Percentiles rank a stretch among this genome's conserved stretches.
These are phyloP conservation scores for Coniella lustricola DNA, from an alignment of 2,329 filamentous ascomycete species.

Conservation along the genomic window DNA sequence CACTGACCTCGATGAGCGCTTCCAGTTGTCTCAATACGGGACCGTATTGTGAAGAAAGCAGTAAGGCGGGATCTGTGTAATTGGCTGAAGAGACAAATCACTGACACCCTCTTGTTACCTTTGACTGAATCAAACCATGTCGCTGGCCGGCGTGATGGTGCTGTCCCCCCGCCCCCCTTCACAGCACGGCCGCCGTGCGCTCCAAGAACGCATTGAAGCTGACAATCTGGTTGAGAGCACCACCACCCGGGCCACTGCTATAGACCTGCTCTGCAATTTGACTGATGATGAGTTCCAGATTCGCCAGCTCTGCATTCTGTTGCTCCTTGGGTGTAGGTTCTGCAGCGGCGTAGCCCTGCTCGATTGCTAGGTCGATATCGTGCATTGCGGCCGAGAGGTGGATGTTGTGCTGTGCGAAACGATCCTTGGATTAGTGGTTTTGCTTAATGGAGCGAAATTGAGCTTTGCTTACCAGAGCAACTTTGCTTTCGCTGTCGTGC, in stretches of 20 bases:
- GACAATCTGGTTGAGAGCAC: slow-evolving; percentile 46
- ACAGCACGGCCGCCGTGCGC: slow-evolving; percentile 50
- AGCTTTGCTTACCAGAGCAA: slow-evolving; percentile 39
- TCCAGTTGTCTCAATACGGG: too few relatives aligned
- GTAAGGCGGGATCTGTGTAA: too few relatives aligned
- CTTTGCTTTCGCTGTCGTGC: slow-evolving; percentile 48
- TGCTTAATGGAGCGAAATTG: too few relatives aligned
- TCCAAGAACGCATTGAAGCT: slow-evolving; percentile 60
- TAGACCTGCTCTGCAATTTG: slow-evolving; percentile 48
- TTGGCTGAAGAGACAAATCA: too few relatives aligned
- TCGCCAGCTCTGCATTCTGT: slow-evolving; percentile 44
- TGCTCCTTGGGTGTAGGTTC: slow-evolving; percentile 38
- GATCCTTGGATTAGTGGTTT: background rate
- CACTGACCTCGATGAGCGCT: too few relatives aligned
- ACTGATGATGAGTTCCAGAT: slow-evolving; percentile 51
- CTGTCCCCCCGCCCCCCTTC: slow-evolving; percentile 22
- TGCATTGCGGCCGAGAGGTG: slow-evolving; percentile 53
- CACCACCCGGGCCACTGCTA: slow-evolving; percentile 38
- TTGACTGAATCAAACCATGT: background rate
- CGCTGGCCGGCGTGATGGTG: background rate
- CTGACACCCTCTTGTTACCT: too few relatives aligned
- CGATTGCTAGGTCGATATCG: slow-evolving; percentile 51
- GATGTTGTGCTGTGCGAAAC: slow-evolving; percentile 35
- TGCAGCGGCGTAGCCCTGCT: slow-evolving; percentile 36
- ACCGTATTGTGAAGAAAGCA: too few relatives aligned